Percentiles rank a stretch among this genome's conserved stretches.
These are phyloP conservation scores for Rhodotorula sp. DNA, from an alignment of 1,284 basidiomycete genomes.

Conservation along the genomic window DNA sequence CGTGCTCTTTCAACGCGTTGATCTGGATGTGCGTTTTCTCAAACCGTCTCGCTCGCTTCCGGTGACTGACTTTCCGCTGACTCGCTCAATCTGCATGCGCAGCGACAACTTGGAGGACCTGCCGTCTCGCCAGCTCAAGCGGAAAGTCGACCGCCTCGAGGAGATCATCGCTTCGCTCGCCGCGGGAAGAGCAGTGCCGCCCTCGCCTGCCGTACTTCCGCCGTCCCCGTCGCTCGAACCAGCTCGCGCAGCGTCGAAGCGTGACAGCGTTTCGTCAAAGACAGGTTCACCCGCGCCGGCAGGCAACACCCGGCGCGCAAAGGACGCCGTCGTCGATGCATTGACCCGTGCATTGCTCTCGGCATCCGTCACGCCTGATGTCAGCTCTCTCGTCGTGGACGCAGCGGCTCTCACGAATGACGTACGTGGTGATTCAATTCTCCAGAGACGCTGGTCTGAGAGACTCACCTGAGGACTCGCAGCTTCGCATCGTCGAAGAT, in stretches of 20 bases:
- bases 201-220: background rate
- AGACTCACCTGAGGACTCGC: background rate
- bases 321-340: background rate
- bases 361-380: too few species aligned
- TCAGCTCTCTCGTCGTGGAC: too few species aligned
- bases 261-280: too few species aligned
- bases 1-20: constrained; percentile 25
- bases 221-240: background rate
- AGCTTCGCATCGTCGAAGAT: constrained; percentile 15
- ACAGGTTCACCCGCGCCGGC: background rate
- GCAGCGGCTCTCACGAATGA: too few species aligned
- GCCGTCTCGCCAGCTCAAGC: constrained; percentile 26
- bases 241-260: background rate
- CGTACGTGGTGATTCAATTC: too few species aligned
- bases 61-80: background rate
- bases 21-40: constrained; percentile 20
- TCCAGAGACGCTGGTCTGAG: too few species aligned
- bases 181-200: background rate
- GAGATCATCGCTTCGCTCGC: constrained; percentile 9
- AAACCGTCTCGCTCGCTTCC: too few species aligned
- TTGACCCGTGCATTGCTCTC: background rate
- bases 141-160: constrained; percentile 29
- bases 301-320: background rate
- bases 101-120: constrained; percentile 27
- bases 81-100: too few species aligned